Evolutionary conservation across 2,329 filamentous ascomycete genomes (phyloP).

Genomic region (Colletotrichum spaethianum): DNA sequence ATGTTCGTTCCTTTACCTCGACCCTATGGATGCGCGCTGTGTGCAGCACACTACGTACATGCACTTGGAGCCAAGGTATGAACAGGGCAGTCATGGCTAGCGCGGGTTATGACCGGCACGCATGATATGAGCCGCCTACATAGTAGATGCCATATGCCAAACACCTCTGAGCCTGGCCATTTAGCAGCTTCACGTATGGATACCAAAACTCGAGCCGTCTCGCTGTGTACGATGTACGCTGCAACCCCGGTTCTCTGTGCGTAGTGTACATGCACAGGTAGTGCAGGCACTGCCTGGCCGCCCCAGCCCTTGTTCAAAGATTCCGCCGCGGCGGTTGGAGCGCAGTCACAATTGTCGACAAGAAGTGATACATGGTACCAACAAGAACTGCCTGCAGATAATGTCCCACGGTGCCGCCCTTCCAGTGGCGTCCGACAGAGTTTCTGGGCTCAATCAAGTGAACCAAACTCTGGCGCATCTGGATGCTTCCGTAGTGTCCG

Average conservation of each 20-base stretch:
- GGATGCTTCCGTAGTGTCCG: slow-evolving; percentile 32
- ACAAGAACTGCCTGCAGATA: not conserved
- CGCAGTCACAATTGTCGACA: not conserved
- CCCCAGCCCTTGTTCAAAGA: not conserved
- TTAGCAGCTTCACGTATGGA: not conserved
- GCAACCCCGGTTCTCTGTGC: not conserved
- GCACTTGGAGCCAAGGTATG: not conserved
- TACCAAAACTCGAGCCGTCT: not conserved
- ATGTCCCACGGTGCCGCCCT: not conserved
- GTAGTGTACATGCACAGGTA: too few species aligned
- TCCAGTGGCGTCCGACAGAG: not conserved
- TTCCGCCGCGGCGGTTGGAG: not conserved
- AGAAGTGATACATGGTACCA: not conserved
- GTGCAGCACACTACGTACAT: not conserved
- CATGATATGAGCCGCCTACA: not conserved
- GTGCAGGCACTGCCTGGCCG: not conserved
- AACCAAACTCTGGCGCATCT: not conserved
- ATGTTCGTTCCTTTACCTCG: slow-evolving; percentile 29
- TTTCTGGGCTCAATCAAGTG: not conserved
- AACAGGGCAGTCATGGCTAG: slow-evolving; percentile 1
- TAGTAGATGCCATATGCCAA: not conserved
- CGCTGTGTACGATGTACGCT: not conserved
- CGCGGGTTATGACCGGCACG: not conserved
- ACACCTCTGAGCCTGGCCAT: not conserved
- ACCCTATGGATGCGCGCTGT: not conserved